Evolutionary conservation across 768 basidiomycete genomes (phyloP).

Genomic region (Lentinula aciculospora): DNA sequence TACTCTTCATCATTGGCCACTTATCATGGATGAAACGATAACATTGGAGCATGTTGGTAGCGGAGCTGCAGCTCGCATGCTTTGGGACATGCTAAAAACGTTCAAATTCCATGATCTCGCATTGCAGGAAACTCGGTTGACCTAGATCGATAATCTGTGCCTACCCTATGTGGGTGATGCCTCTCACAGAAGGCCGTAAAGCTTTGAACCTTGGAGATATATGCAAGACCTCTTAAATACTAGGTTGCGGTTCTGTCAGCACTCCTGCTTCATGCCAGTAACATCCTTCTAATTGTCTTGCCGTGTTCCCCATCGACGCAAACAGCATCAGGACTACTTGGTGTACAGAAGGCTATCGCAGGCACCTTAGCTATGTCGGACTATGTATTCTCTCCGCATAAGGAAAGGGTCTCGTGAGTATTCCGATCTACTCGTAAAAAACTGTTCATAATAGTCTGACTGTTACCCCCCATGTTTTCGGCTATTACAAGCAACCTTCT

Average conservation of each 20-base stretch:
- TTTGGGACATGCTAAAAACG: neutral
- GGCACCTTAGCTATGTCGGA: neutral
- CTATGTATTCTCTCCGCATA: neutral
- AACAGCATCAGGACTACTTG: neutral
- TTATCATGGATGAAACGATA: neutral
- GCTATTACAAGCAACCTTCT: conserved; percentile 4
- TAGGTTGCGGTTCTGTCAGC: neutral
- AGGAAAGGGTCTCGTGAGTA: neutral
- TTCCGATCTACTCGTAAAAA: neutral
- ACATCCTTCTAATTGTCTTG: neutral
- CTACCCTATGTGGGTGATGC: neutral
- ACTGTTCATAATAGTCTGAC: neutral
- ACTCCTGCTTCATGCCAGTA: neutral
- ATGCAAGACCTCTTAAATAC: neutral
- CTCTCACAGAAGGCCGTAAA: neutral
- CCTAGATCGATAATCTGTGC: neutral
- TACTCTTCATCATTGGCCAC: neutral
- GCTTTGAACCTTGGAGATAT: neutral
- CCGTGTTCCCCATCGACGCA: neutral
- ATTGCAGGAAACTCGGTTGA: too few relatives aligned
- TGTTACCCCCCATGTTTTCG: neutral
- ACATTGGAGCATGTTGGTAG: neutral
- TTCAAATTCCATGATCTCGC: neutral
- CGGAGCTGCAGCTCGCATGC: neutral
- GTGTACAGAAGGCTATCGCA: neutral